Percentiles rank a stretch among this genome's conserved stretches.
These are phyloP conservation scores for Cryptococcus maquisensis DNA, from an alignment of 1,284 basidiomycete genomes.

Conservation along the genomic window DNA sequence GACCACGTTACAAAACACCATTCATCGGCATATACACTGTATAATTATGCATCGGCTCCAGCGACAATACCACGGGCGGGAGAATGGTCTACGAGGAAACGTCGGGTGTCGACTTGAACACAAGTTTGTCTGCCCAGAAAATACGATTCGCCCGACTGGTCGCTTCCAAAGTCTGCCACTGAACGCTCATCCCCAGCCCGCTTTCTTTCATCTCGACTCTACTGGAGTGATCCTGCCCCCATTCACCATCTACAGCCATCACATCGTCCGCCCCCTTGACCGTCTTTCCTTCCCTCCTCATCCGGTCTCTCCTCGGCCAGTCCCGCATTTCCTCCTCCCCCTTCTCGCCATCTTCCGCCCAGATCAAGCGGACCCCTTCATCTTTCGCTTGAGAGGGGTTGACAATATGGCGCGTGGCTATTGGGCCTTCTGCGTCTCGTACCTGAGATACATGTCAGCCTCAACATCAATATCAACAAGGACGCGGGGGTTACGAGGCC, in stretches of 20 bases:
- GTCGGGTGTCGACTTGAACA: too few relatives aligned
- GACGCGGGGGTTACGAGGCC: constrained; percentile 3
- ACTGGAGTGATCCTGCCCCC: neutral
- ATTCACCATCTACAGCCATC: neutral
- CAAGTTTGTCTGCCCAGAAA: too few relatives aligned
- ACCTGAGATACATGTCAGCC: neutral
- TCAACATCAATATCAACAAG: neutral
- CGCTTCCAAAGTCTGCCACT: too few relatives aligned
- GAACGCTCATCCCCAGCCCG: neutral
- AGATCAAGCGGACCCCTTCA: constrained; percentile 17
- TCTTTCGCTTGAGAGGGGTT: constrained; percentile 14
- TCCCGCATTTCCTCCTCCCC: constrained; percentile 13
- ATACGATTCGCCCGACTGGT: too few relatives aligned
- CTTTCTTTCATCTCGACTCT: neutral
- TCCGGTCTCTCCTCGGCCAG: constrained; percentile 14
- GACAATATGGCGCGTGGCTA: constrained; percentile 15
- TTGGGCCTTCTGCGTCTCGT: neutral
- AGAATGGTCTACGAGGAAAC: too few relatives aligned
- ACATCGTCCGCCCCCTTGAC: neutral
- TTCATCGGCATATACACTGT: too few relatives aligned
- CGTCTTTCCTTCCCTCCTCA: constrained; percentile 11
- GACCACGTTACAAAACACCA: neutral
- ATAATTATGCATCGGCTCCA: too few relatives aligned
- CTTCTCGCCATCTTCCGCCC: constrained; percentile 4
- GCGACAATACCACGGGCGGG: too few relatives aligned